These are phyloP conservation scores for Micromonas commoda DNA, from an alignment of 139 green algal genomes.

Conservation along the genomic window DNA sequence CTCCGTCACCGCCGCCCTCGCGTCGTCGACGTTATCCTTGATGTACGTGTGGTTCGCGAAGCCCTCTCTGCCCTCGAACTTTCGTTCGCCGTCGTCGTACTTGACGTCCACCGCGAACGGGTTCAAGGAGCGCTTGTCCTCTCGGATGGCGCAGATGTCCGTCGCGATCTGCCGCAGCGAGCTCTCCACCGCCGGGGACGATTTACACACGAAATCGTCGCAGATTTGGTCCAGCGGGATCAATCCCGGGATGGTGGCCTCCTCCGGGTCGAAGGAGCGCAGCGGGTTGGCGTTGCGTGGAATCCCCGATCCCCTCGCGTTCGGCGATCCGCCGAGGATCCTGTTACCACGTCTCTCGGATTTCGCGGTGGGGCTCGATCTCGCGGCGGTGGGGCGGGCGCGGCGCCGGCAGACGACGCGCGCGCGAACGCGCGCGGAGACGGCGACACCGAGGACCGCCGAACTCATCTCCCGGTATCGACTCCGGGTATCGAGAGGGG, in stretches of 20 bases:
- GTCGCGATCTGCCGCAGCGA: neutral
- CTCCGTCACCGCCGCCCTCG: neutral
- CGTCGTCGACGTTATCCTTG: neutral
- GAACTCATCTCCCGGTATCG: neutral
- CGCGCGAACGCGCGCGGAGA: neutral
- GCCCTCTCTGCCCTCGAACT: neutral
- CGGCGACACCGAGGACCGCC: neutral
- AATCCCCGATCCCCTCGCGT: too few relatives aligned
- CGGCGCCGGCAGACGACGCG: neutral
- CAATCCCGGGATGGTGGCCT: neutral
- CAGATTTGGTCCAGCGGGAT: neutral
- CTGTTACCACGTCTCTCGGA: neutral
- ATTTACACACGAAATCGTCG: constrained; percentile 23
- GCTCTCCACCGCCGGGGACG: constrained; percentile 4
- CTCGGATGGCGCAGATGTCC: neutral
- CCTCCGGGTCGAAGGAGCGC: neutral
- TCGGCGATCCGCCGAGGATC: too few relatives aligned
- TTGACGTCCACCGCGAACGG: constrained; percentile 5
- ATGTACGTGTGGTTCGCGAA: neutral
- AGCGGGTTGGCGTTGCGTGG: neutral
- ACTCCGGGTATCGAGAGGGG: too few relatives aligned
- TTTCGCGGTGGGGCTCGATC: too few relatives aligned
- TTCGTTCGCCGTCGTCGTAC: neutral
- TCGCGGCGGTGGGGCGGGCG: too few relatives aligned
- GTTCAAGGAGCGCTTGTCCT: neutral